Conservation (phyloP, 257 asterid genomes). For the Nicotiana tomentosiformis region DNA sequence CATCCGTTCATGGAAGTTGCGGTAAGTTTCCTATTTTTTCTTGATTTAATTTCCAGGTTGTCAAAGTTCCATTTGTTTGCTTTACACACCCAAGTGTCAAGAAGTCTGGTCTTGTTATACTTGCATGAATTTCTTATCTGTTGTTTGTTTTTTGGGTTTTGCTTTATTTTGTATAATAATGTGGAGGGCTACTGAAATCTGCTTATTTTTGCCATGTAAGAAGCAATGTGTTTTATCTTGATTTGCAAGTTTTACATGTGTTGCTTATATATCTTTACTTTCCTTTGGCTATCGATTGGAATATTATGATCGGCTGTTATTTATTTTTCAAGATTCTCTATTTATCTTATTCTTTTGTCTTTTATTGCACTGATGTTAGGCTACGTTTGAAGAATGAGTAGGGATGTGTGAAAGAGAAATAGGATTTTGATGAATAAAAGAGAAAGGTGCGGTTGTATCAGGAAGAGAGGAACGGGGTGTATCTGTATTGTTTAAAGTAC, state of each 20-base stretch:
- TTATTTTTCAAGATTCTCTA: no score
- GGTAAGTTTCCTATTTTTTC: not conserved
- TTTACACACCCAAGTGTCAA: not conserved
- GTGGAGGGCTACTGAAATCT: not conserved
- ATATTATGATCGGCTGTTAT: not conserved
- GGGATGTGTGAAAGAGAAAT: not conserved
- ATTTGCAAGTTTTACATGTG: not conserved
- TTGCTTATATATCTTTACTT: not conserved
- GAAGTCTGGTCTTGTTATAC: no score
- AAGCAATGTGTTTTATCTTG: not conserved
- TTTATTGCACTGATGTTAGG: no score
- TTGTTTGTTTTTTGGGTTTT: not conserved
- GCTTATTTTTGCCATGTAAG: not conserved
- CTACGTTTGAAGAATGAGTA: not conserved
- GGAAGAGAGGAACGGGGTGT: not conserved
- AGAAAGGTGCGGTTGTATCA: not conserved
- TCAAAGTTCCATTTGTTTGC: not conserved
- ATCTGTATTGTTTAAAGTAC: not conserved
- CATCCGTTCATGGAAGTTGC: not conserved
- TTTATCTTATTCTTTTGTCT: no score
- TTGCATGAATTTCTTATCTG: not conserved
- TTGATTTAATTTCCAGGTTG: not conserved
- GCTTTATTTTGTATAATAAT: not conserved
- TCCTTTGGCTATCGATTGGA: not conserved
- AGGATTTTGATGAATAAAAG: not conserved